Percentiles rank a stretch among this genome's conserved stretches.
phyloP scores from a whole-genome alignment of 495 filamentous ascomycete species.

The Hypoxylon lienhwacheense region DNA sequence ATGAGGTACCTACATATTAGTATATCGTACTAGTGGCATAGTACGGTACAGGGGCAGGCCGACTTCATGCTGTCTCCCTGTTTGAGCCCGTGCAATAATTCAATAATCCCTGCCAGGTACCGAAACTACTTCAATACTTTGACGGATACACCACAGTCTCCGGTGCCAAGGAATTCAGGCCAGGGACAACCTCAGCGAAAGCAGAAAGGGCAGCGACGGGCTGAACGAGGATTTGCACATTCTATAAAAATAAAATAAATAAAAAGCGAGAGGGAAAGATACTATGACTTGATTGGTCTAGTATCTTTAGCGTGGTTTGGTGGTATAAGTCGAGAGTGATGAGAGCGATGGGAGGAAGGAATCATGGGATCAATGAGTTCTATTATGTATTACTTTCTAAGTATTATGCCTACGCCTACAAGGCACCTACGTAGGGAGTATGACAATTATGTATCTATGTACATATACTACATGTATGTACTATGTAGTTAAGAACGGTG shows the following conservation, averaged over 20 bases:
- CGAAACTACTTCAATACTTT: conserved; percentile 12
- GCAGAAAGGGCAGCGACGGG: conserved; percentile 5
- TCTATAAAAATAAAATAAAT: too few species aligned
- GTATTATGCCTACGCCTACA: too few species aligned
- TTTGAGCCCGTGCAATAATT: not conserved
- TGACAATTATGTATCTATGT: too few species aligned
- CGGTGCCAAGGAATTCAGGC: conserved; percentile 11
- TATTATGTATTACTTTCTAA: too few species aligned
- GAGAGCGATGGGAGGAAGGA: conserved; percentile 20
- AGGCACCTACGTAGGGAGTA: too few species aligned
- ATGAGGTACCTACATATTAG: too few species aligned
- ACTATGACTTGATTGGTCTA: conserved; percentile 17
- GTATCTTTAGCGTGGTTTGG: conserved; percentile 9
- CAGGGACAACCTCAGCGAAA: conserved; percentile 17
- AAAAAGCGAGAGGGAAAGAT: too few species aligned
- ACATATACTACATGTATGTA: too few species aligned
- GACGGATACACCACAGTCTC: too few species aligned
- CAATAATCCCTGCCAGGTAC: conserved; percentile 16
- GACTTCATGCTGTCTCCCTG: not conserved
- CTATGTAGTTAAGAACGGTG: too few species aligned
- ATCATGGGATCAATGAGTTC: conserved; percentile 35
- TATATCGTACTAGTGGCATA: too few species aligned
- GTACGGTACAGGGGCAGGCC: conserved; percentile 9
- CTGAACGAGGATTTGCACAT: conserved; percentile 17
- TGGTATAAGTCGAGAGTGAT: conserved; percentile 20